phyloP scores from a whole-genome alignment of 164 flowering plant genomes.

The Malania oleifera region DNA sequence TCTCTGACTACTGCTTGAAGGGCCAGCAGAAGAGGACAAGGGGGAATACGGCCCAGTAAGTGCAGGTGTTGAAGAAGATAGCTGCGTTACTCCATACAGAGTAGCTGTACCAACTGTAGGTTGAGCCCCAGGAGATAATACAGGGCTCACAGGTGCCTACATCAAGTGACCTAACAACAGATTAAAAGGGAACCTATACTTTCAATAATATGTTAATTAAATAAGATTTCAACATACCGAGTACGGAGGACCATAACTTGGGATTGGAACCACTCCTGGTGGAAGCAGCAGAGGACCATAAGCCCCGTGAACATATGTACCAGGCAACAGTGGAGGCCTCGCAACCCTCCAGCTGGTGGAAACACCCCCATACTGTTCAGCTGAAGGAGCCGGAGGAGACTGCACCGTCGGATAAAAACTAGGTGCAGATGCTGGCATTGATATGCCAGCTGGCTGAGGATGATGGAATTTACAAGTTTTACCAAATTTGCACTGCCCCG shows the following conservation, averaged over 20 bases:
- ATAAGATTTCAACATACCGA: slow-evolving; percentile 23
- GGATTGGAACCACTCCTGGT: slow-evolving; percentile 39
- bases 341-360: slow-evolving; percentile 37
- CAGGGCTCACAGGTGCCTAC: slow-evolving; percentile 43
- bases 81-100: slow-evolving; percentile 34
- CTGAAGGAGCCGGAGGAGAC: slow-evolving; percentile 33
- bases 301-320: slow-evolving; percentile 42
- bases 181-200: neutral
- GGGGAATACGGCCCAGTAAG: slow-evolving; percentile 28
- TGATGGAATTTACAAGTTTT: slow-evolving; percentile 52
- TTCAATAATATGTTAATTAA: neutral
- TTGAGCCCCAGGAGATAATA: slow-evolving; percentile 38
- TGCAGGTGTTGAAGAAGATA: slow-evolving; percentile 28
- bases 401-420: slow-evolving; percentile 48
- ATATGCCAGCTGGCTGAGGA: slow-evolving; percentile 40
- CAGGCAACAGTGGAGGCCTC: slow-evolving; percentile 39
- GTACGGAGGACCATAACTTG: slow-evolving; percentile 36
- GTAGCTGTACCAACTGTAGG: slow-evolving; percentile 32
- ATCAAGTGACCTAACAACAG: slow-evolving; percentile 6
- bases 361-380: slow-evolving; percentile 34
- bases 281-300: slow-evolving; percentile 40
- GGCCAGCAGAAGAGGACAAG: slow-evolving; percentile 20
- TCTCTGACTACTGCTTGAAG: slow-evolving; percentile 24
- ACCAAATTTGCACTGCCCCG: slow-evolving; percentile 54
- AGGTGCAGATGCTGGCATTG: slow-evolving; percentile 40